Base-by-base conservation (phyloP, 2,329 filamentous ascomycete genomes). In the Fonsecaea pedrosoi region DNA sequence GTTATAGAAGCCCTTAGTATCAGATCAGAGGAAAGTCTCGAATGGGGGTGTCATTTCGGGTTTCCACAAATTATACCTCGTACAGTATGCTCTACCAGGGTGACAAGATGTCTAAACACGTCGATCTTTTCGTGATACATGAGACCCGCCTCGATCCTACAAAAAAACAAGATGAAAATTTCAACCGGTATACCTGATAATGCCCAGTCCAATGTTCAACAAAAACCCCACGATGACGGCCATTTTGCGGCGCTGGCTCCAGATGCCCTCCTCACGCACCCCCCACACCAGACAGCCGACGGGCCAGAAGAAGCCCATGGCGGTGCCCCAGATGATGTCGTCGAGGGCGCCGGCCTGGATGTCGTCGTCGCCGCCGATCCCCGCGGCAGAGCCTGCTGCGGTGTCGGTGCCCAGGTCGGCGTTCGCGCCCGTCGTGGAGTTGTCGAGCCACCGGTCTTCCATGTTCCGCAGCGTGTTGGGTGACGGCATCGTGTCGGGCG, bases 231-330 rank as follows among this genome's bases (percentile, higher is more conserved):
- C 90, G 60, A 91, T 88, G 15, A 98, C 92, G 72, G 94, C 94
- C 73, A 97, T 87, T 77, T 93, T 89, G 82, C 92, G 91, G 74
- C 94, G 84, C 75, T 90, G 88, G 68, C 89, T 91, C 87, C 93
- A 96, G 67, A 98, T 89, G 0, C 92, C 93, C 65, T 95, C 91
- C 78, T 97, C 92, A 67, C 94, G 85, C 71, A 94, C 85, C 58
- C 96, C 82, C 92, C 94, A 97, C 60, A 90, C 88, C 64, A 94
- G 82, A 74, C 92, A 93, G 0, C 92, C 94, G 9, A 98, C 79
- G 3, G 95, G 95, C 87, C 94, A 98, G 77, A 99, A 91, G 82
- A 98, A 99, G 0, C 95, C 95, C 74, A 95, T 91, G 66, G 96
- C 82, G 78, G 95, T 92, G 4, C 94, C 95, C 80, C 90, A 91